A percentile compares a stretch with the other conserved stretches of the same genome.
Evolutionary conservation across 495 filamentous ascomycete genomes (phyloP).

Genomic region (Zalerion maritima): DNA sequence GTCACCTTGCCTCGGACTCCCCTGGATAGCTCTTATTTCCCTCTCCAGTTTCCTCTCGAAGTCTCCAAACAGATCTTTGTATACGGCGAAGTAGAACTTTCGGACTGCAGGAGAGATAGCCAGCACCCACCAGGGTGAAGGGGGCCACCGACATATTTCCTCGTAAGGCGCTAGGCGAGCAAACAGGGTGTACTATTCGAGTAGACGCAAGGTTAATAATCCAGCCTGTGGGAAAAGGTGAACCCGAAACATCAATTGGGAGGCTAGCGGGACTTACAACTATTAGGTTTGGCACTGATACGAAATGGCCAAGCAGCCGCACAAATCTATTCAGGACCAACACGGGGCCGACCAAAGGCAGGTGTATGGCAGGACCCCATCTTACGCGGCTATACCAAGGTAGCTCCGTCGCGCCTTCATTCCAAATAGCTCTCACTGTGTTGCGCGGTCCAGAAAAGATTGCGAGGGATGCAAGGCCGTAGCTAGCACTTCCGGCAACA

Average conservation of each 20-base stretch:
- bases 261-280: too few species aligned
- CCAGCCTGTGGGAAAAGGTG: too few species aligned
- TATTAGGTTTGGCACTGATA: too few species aligned
- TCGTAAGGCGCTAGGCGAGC: constrained; percentile 34
- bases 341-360: too few species aligned
- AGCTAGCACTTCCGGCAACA: constrained; percentile 25
- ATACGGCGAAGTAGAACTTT: constrained; percentile 49
- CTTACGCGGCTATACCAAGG: constrained; percentile 42
- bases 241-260: too few species aligned
- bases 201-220: too few species aligned
- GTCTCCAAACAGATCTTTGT: constrained; percentile 45
- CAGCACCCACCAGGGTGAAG: constrained; percentile 56
- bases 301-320: too few species aligned
- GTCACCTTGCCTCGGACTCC: constrained; percentile 34
- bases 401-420: constrained; percentile 41
- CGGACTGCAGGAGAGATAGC: constrained; percentile 53
- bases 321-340: too few species aligned
- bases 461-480: constrained; percentile 19
- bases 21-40: constrained; percentile 22
- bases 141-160: constrained; percentile 49
- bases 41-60: constrained; percentile 45
- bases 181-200: constrained; percentile 49
- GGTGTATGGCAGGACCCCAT: too few species aligned
- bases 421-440: too few species aligned
- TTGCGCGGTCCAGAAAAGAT: constrained; percentile 29